Percentiles rank a stretch among this genome's conserved stretches.
Conservation (phyloP, 208 protist species). For the Trypanosoma cruzi region DNA sequence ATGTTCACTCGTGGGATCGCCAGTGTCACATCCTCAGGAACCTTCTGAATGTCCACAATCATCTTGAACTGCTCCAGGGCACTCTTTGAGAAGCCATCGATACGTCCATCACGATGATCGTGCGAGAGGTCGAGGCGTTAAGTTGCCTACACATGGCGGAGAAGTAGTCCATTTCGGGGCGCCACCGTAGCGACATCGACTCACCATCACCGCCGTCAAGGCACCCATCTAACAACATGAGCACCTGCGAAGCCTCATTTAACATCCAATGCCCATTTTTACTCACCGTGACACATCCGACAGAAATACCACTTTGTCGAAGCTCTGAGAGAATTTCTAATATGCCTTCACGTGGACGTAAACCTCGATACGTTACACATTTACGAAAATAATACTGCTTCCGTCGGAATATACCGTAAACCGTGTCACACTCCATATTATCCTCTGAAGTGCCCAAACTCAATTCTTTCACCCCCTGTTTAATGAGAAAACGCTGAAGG, state of each 20-base stretch:
- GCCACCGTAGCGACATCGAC: slow-evolving; percentile 52
- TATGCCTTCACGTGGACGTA: slow-evolving; percentile 56
- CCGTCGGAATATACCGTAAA: slow-evolving; percentile 66
- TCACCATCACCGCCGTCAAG: slow-evolving; percentile 80
- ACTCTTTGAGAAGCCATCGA: slow-evolving; percentile 79
- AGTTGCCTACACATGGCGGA: slow-evolving; percentile 66
- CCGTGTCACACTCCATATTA: slow-evolving; percentile 44
- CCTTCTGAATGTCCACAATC: slow-evolving; percentile 66
- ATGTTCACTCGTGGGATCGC: slow-evolving; percentile 39
- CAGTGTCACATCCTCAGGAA: slow-evolving; percentile 43
- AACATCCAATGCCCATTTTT: slow-evolving; percentile 83
- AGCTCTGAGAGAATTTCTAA: slow-evolving; percentile 73
- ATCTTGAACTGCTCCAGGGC: slow-evolving; percentile 78
- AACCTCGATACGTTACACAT: slow-evolving; percentile 45
- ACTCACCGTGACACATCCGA: slow-evolving; percentile 87
- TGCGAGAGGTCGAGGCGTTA: slow-evolving; percentile 51
- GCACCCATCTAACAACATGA: slow-evolving; percentile 66
- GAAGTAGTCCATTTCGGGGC: slow-evolving; percentile 90
- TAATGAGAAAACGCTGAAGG: slow-evolving; percentile 65
- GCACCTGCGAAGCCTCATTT: slow-evolving; percentile 57
- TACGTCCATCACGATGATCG: slow-evolving; percentile 82
- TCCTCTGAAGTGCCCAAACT: slow-evolving; percentile 52
- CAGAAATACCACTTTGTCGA: slow-evolving; percentile 65
- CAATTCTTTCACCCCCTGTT: slow-evolving; percentile 45
- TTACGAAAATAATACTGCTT: slow-evolving; percentile 75